A percentile compares a stretch with the other conserved stretches of the same genome.
Evolutionary conservation across 2,329 filamentous ascomycete species (phyloP).

Genomic region (Nemania serpens): DNA sequence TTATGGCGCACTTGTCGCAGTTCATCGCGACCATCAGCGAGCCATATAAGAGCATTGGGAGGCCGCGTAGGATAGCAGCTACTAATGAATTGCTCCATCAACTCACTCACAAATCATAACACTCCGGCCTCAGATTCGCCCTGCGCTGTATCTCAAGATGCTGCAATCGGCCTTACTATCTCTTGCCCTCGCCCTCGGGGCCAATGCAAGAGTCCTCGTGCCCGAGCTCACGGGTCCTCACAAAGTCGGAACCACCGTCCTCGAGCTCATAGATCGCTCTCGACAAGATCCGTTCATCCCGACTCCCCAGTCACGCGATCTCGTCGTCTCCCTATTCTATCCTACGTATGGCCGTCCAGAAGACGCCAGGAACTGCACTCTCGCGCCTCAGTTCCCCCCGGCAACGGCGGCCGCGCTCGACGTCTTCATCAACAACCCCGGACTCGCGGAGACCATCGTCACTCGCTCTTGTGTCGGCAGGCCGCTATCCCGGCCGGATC

Average conservation of each 20-base stretch:
- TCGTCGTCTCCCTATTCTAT: slow-evolving; percentile 37
- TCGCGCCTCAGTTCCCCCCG: slow-evolving; percentile 23
- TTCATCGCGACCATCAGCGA: not conserved
- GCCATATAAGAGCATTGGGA: slow-evolving; percentile 7
- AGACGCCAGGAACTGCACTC: slow-evolving; percentile 11
- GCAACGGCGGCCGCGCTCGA: slow-evolving; percentile 17
- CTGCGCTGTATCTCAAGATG: not conserved
- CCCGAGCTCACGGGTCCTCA: slow-evolving; percentile 30
- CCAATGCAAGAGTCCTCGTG: slow-evolving; percentile 6
- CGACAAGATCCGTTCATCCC: slow-evolving; percentile 33
- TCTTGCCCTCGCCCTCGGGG: slow-evolving; percentile 6
- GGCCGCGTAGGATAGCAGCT: not conserved
- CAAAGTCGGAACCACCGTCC: slow-evolving; percentile 32
- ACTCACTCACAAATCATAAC: not conserved
- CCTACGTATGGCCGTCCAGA: slow-evolving; percentile 25
- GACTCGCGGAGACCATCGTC: slow-evolving; percentile 17
- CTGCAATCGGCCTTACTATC: slow-evolving; percentile 12
- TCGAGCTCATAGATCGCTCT: slow-evolving; percentile 32
- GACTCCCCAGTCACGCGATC: slow-evolving; percentile 22
- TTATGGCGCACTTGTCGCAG: too few relatives aligned
- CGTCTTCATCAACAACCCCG: slow-evolving; percentile 6
- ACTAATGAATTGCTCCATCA: not conserved
- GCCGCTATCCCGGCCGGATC: slow-evolving; percentile 27
- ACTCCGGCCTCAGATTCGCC: not conserved
- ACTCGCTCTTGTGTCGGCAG: slow-evolving; percentile 30